A percentile compares a stretch with the other conserved stretches of the same genome.
Conservation (phyloP, 192 early-diverging fungal genomes). For the Coemansia javaensis region DNA sequence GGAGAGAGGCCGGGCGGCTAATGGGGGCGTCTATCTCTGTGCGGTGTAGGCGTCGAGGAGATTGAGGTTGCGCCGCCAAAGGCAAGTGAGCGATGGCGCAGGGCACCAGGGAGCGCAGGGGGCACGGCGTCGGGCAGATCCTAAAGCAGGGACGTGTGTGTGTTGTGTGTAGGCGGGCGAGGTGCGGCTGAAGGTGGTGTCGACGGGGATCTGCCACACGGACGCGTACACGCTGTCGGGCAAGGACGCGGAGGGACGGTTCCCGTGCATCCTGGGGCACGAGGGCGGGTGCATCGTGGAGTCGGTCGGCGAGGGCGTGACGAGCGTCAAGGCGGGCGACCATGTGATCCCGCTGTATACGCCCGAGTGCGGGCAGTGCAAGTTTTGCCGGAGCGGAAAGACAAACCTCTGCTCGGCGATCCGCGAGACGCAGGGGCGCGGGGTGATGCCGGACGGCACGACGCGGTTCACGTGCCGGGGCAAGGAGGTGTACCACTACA, state of each 20-base stretch:
- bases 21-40: not conserved
- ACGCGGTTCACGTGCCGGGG: slow-evolving; percentile 89
- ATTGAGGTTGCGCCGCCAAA: slow-evolving; percentile 93
- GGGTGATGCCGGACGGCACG: slow-evolving; percentile 93
- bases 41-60: slow-evolving; percentile 85
- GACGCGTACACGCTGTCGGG: slow-evolving; percentile 95
- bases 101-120: too few relatives aligned
- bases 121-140: too few relatives aligned
- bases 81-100: slow-evolving; percentile 13
- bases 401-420: slow-evolving; percentile 94
- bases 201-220: slow-evolving; percentile 94
- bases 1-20: too few relatives aligned
- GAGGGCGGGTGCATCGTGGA: slow-evolving; percentile 95
- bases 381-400: slow-evolving; percentile 96
- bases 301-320: slow-evolving; percentile 93
- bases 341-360: slow-evolving; percentile 94
- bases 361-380: slow-evolving; percentile 88
- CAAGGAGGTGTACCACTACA: slow-evolving; percentile 87
- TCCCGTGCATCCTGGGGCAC: slow-evolving; percentile 92
- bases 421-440: slow-evolving; percentile 86
- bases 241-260: slow-evolving; percentile 75
- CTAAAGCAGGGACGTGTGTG: not conserved
- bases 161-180: slow-evolving; percentile 63
- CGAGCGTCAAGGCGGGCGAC: slow-evolving; percentile 84
- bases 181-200: slow-evolving; percentile 86